phyloP scores from a whole-genome alignment of 768 basidiomycete genomes.

The Pholiota conissans region DNA sequence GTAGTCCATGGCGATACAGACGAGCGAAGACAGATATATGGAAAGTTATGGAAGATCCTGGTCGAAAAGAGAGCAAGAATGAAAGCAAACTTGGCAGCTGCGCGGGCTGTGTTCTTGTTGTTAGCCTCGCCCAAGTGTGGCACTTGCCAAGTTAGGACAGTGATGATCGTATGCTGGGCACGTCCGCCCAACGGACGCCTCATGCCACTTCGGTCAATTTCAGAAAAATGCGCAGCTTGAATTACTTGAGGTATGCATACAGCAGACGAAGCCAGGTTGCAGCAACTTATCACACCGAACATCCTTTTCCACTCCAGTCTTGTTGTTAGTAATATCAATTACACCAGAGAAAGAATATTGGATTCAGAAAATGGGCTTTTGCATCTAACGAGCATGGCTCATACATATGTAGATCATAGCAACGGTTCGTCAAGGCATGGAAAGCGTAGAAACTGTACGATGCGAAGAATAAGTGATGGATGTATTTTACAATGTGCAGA shows the following conservation, averaged over 20 bases:
- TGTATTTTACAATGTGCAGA: constrained; percentile 6
- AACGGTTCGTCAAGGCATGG: not conserved
- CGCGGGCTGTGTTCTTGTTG: not conserved
- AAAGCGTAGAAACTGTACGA: not conserved
- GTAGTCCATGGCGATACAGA: not conserved
- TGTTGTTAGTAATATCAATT: no score
- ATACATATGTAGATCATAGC: constrained; percentile 4
- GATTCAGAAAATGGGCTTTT: not conserved
- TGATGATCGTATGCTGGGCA: not conserved
- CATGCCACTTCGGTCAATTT: no score
- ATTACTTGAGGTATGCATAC: no score
- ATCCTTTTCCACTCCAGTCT: no score
- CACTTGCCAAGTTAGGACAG: constrained; percentile 1
- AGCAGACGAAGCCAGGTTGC: no score
- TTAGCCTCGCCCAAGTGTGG: not conserved
- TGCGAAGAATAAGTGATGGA: not conserved
- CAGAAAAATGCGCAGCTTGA: no score
- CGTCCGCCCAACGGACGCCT: not conserved
- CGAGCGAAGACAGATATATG: no score
- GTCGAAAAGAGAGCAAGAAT: not conserved
- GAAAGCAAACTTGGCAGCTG: not conserved
- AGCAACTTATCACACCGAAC: no score
- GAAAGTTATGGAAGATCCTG: not conserved
- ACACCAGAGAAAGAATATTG: not conserved
- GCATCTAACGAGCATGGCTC: not conserved